phyloP scores from a whole-genome alignment of 2,329 filamentous ascomycete genomes.

The Aspergillus felis region DNA sequence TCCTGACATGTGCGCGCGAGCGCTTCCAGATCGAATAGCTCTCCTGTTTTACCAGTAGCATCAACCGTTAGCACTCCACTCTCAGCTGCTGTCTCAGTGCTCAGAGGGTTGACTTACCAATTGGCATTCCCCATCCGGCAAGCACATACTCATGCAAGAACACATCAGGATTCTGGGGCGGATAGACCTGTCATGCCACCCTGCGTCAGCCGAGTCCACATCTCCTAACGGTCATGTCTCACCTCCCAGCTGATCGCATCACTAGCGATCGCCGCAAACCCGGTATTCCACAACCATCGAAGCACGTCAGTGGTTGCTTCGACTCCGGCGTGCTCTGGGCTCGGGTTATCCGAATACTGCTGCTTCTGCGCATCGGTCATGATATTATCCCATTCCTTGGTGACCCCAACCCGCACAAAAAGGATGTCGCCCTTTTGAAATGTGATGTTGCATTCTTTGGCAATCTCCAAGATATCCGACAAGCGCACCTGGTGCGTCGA shows the following conservation, averaged over 20 bases:
- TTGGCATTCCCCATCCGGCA: slow-evolving; percentile 50
- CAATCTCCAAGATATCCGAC: slow-evolving; percentile 36
- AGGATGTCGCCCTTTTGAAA: slow-evolving; percentile 53
- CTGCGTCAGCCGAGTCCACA: slow-evolving; percentile 1
- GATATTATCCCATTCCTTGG: slow-evolving; percentile 38
- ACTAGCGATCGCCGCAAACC: slow-evolving; percentile 56
- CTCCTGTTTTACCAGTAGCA: slow-evolving; percentile 25
- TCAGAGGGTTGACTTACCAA: slow-evolving; percentile 31
- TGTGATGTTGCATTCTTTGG: slow-evolving; percentile 39
- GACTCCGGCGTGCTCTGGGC: slow-evolving; percentile 46
- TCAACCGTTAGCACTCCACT: background rate
- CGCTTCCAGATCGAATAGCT: slow-evolving; percentile 46
- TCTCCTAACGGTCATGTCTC: slow-evolving; percentile 12
- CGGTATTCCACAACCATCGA: slow-evolving; percentile 56
- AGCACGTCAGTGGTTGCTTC: slow-evolving; percentile 49
- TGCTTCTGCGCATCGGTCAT: slow-evolving; percentile 33
- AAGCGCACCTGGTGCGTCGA: slow-evolving; percentile 38
- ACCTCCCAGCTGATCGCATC: slow-evolving; percentile 56
- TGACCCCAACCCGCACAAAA: slow-evolving; percentile 45
- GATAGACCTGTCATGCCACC: slow-evolving; percentile 34
- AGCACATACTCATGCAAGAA: slow-evolving; percentile 48
- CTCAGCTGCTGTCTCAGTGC: background rate
- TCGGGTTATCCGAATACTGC: slow-evolving; percentile 32
- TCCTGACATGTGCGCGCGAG: slow-evolving; percentile 35
- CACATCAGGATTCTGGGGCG: slow-evolving; percentile 35